Conservation (phyloP, 768 basidiomycete genomes). For the Neoboletus magnificus region DNA sequence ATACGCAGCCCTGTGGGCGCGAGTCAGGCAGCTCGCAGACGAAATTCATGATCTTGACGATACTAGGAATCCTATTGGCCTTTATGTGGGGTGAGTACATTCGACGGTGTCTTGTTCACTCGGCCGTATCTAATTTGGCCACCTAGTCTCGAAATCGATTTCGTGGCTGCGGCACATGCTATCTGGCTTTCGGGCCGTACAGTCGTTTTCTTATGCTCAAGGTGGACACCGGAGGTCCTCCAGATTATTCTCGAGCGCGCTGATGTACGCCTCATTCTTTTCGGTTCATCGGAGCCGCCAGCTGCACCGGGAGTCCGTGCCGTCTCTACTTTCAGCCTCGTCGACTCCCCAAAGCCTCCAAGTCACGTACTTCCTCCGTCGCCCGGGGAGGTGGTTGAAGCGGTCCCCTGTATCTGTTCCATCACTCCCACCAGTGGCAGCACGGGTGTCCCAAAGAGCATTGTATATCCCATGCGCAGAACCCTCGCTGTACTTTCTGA, state of each 20-base stretch:
- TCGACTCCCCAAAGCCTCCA: constrained; percentile 7
- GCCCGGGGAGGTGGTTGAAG: constrained; percentile 13
- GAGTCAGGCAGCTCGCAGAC: constrained; percentile 25
- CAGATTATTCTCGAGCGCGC: constrained; percentile 21
- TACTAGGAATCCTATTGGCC: constrained; percentile 24
- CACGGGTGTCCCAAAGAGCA: constrained; percentile 20
- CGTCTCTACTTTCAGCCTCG: constrained; percentile 22
- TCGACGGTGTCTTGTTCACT: background rate
- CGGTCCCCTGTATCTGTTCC: constrained; percentile 8
- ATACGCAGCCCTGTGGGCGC: constrained; percentile 28
- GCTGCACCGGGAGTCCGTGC: constrained; percentile 4
- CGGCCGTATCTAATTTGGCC: background rate
- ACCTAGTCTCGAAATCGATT: constrained; percentile 28
- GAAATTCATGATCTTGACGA: constrained; percentile 23
- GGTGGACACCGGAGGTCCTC: constrained; percentile 26
- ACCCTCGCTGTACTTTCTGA: constrained; percentile 12
- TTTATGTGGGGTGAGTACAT: constrained; percentile 21
- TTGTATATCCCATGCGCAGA: constrained; percentile 16
- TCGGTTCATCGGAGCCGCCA: constrained; percentile 14
- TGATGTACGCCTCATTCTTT: constrained; percentile 21
- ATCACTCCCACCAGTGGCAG: constrained; percentile 24
- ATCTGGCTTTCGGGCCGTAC: constrained; percentile 30
- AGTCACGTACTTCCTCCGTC: constrained; percentile 13
- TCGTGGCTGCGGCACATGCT: constrained; percentile 27
- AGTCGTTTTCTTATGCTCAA: constrained; percentile 24